Evolutionary conservation across 305 asterid species (phyloP).

Genomic region (Rubia tinctorum): DNA sequence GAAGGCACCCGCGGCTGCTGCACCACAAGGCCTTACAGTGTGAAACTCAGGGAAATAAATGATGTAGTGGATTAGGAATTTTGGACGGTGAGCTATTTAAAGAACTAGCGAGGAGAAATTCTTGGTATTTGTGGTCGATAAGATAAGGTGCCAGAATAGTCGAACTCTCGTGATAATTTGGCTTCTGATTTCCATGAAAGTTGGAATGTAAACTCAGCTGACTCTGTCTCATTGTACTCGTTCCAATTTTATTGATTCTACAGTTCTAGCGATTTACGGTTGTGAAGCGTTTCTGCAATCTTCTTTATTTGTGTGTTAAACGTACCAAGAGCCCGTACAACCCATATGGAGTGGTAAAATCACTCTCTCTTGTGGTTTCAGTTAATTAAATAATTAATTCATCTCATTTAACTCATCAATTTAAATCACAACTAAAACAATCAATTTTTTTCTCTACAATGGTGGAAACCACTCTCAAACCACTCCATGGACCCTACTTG

Average conservation of each 20-base stretch:
- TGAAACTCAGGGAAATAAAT: background rate
- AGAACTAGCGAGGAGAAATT: background rate
- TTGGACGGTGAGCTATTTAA: slow-evolving; percentile 7
- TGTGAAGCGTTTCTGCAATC: too few relatives aligned
- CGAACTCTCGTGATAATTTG: background rate
- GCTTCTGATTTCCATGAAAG: background rate
- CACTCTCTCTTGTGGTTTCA: too few relatives aligned
- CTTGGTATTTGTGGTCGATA: background rate
- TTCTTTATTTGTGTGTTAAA: too few relatives aligned
- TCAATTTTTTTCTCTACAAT: too few relatives aligned
- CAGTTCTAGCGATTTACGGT: background rate
- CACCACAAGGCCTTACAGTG: slow-evolving; percentile 33
- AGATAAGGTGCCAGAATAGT: background rate
- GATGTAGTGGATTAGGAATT: background rate
- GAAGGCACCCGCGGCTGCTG: slow-evolving; percentile 33
- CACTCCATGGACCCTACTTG: too few relatives aligned
- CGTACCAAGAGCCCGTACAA: too few relatives aligned
- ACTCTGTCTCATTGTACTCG: background rate
- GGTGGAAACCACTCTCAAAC: too few relatives aligned
- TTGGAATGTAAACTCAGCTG: background rate
- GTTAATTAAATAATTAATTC: too few relatives aligned
- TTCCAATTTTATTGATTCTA: too few relatives aligned
- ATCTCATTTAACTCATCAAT: too few relatives aligned
- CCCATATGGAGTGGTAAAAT: too few relatives aligned
- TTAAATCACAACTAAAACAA: too few relatives aligned